Evolutionary conservation across 2,329 filamentous ascomycete species (phyloP).

Genomic region (Trichoderma polysporum): DNA sequence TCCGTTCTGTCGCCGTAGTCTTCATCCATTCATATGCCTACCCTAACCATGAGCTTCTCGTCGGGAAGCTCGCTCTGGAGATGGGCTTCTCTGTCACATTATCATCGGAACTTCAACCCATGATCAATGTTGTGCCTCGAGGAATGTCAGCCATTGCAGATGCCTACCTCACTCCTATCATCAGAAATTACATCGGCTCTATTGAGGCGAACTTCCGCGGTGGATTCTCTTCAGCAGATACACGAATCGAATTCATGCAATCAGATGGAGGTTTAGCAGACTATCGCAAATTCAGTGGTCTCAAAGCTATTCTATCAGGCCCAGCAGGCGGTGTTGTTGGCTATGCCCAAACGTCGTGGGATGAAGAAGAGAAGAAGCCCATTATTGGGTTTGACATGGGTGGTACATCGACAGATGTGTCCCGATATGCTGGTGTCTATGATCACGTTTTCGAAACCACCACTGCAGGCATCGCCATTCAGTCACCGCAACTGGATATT

Average conservation of each 20-base stretch:
- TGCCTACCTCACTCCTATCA: slow-evolving; percentile 45
- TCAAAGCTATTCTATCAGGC: slow-evolving; percentile 69
- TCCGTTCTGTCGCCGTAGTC: slow-evolving; percentile 55
- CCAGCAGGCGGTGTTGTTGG: slow-evolving; percentile 78
- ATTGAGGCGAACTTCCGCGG: slow-evolving; percentile 39
- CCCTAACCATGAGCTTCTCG: slow-evolving; percentile 55
- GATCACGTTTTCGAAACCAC: slow-evolving; percentile 67
- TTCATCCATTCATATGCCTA: slow-evolving; percentile 69
- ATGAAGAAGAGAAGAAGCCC: slow-evolving; percentile 63
- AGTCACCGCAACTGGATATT: slow-evolving; percentile 77
- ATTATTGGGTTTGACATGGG: slow-evolving; percentile 74
- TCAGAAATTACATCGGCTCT: slow-evolving; percentile 36
- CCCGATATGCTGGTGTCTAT: slow-evolving; percentile 56
- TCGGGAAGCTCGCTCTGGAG: slow-evolving; percentile 37
- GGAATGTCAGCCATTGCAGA: slow-evolving; percentile 45
- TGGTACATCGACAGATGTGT: slow-evolving; percentile 75
- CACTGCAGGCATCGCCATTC: slow-evolving; percentile 75
- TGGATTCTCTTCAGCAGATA: slow-evolving; percentile 32
- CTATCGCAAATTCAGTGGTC: slow-evolving; percentile 63
- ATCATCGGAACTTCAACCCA: slow-evolving; percentile 41
- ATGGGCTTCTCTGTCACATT: slow-evolving; percentile 44
- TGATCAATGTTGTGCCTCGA: slow-evolving; percentile 47
- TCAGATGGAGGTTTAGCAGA: slow-evolving; percentile 54
- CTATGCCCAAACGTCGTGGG: slow-evolving; percentile 71
- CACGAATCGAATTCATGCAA: slow-evolving; percentile 73